Evolutionary conservation across 495 filamentous ascomycete species (phyloP).

Genomic region (Penicillium chermesinum): DNA sequence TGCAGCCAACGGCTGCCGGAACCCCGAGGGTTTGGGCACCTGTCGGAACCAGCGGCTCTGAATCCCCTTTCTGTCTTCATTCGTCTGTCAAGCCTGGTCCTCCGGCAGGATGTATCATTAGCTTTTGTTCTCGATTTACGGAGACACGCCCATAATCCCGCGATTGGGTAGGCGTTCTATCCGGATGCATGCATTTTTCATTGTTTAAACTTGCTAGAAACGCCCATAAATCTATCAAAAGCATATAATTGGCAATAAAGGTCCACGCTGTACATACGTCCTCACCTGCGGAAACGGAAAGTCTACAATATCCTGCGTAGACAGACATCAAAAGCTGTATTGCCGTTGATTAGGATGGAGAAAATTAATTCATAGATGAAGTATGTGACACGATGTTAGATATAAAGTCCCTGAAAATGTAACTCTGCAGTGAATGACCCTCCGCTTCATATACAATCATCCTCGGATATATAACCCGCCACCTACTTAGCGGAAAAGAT

Average conservation of each 20-base stretch:
- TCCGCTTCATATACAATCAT: too few relatives aligned
- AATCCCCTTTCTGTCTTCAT: slow-evolving; percentile 4
- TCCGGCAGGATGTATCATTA: slow-evolving; percentile 18
- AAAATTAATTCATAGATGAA: too few relatives aligned
- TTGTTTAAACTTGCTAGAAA: neutral
- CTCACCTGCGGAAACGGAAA: too few relatives aligned
- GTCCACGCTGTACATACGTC: too few relatives aligned
- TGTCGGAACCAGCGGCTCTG: slow-evolving; percentile 1
- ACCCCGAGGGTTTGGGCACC: slow-evolving; percentile 1
- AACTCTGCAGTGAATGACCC: too few relatives aligned
- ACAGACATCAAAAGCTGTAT: too few relatives aligned
- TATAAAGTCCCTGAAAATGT: too few relatives aligned
- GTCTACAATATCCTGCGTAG: too few relatives aligned
- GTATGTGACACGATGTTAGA: too few relatives aligned
- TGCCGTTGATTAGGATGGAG: too few relatives aligned
- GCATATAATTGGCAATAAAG: too few relatives aligned
- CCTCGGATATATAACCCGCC: neutral
- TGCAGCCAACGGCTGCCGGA: too few relatives aligned
- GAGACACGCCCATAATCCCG: slow-evolving; percentile 19
- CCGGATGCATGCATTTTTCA: neutral
- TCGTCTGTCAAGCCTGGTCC: neutral
- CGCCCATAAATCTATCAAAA: neutral
- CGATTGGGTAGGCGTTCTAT: slow-evolving; percentile 17
- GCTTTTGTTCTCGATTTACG: slow-evolving; percentile 10
- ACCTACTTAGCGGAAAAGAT: neutral